Base-by-base conservation (phyloP, 2,329 filamentous ascomycete species). In the Colletotrichum eleusines region DNA sequence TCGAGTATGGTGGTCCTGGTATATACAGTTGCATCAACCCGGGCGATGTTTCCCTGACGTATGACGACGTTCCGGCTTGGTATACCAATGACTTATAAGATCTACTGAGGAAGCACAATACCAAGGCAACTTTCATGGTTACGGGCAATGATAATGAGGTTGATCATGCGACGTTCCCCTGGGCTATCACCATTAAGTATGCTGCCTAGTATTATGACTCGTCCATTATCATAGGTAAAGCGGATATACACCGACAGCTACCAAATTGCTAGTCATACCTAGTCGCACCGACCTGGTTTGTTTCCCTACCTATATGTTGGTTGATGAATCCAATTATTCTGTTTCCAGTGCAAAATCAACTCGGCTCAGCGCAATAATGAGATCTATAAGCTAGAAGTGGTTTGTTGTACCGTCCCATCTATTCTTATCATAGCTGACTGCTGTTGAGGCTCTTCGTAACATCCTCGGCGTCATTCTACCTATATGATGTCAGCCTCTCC, bases 391-490 rank as follows among this genome's bases (percentile, higher is more conserved):
- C 50, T 70, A 20, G 69, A 72, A 33, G 70, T 72, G 66, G 68
- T 62, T 26, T 28, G 51, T 16, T 26, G 5, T 26, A 14, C 18
- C 51, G 20, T 40, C 2, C 11, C 5, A 40, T n/a, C 1, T 28
- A 53, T 18, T 28, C 18, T 5, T 28, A 28, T 18, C 5, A 69
- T 85, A 87, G 77, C 74, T 79, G 73, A 84, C 85, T 76, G 85
- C 84, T 85, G 82, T 26, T 40, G 16, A 71, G 68, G 86, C 86
- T 48, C 76, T 88, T 51, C 81, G 83, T 72, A 88, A 88, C 77
- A 85, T 88, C 67, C 76, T 88, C 26, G 86, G 85, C 63, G 83
- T 83, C 73, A 83, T 86, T 73, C 87, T 50, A 87, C 86, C 26
- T 88, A 88, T 75, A 85, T 87, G 83, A 74, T 78, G 70, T 69